Evolutionary conservation across 139 green algal genomes (phyloP).

Genomic region (Tetradesmus obliquus): DNA sequence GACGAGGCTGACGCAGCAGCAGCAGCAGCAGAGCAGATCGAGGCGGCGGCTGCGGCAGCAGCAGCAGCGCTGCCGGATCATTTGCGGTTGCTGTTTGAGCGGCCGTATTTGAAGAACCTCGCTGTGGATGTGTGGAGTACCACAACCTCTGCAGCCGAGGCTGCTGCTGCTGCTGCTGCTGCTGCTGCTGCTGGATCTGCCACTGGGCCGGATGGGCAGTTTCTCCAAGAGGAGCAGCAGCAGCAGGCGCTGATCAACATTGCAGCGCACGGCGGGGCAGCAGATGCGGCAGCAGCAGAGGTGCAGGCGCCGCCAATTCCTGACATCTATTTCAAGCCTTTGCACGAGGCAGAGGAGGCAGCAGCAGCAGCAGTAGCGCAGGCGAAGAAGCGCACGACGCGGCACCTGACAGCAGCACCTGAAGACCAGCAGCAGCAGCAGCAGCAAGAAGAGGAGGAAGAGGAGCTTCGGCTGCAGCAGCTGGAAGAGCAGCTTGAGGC

Average conservation of each 20-base stretch:
- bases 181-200: background rate
- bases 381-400: background rate
- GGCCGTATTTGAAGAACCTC: background rate
- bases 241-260: constrained; percentile 5
- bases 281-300: constrained; percentile 8
- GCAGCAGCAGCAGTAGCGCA: constrained; percentile 16
- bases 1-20: background rate
- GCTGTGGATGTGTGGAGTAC: constrained; percentile 7
- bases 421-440: background rate
- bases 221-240: background rate
- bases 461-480: background rate
- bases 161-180: background rate
- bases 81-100: background rate
- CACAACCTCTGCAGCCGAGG: background rate
- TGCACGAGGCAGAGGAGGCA: constrained; percentile 16
- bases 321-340: constrained; percentile 11
- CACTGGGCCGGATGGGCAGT: background rate
- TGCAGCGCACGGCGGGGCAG: background rate
- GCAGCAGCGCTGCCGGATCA: background rate
- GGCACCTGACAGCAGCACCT: background rate
- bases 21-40: background rate
- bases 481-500: background rate
- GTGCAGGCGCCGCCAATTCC: background rate
- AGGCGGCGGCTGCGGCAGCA: constrained; percentile 11
- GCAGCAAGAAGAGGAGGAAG: background rate